phyloP scores from a whole-genome alignment of 1,284 basidiomycete genomes.

The Marasmius sp. region DNA sequence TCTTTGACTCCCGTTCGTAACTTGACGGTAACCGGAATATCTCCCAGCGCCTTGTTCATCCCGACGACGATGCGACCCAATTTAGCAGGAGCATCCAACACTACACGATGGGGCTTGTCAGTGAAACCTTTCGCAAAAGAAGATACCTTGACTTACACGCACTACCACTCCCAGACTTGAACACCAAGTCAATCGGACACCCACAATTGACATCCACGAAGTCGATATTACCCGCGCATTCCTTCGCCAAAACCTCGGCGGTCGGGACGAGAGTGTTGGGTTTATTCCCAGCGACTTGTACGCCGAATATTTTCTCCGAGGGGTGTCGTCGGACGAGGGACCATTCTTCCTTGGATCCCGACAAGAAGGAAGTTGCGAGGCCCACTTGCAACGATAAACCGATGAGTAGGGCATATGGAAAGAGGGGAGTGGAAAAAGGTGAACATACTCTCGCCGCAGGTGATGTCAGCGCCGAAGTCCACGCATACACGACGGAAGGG shows the following conservation, averaged over 20 bases:
- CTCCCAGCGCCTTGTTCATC: slow-evolving; percentile 90
- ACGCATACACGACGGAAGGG: slow-evolving; percentile 93
- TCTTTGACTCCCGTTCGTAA: slow-evolving; percentile 91
- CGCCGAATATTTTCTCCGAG: slow-evolving; percentile 87
- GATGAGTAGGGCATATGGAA: slow-evolving; percentile 3
- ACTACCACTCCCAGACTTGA: slow-evolving; percentile 87
- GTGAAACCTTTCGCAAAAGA: background rate
- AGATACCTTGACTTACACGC: slow-evolving; percentile 56
- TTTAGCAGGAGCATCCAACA: slow-evolving; percentile 82
- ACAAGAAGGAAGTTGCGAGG: slow-evolving; percentile 78
- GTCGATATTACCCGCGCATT: slow-evolving; percentile 68
- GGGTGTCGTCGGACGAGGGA: slow-evolving; percentile 86
- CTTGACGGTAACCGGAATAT: slow-evolving; percentile 95
- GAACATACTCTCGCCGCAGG: slow-evolving; percentile 85
- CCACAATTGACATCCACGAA: slow-evolving; percentile 97
- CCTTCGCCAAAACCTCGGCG: slow-evolving; percentile 80
- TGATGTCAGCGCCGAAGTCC: slow-evolving; percentile 89
- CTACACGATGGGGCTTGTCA: slow-evolving; percentile 33
- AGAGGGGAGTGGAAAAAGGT: background rate
- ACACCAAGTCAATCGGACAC: slow-evolving; percentile 96
- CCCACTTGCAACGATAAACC: slow-evolving; percentile 54
- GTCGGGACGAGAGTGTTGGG: slow-evolving; percentile 77
- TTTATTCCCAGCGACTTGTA: slow-evolving; percentile 84
- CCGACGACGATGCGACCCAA: slow-evolving; percentile 87
- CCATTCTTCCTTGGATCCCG: slow-evolving; percentile 89